These are phyloP conservation scores for Allium sativum DNA, from an alignment of 106 monocot species.

Conservation along the genomic window DNA sequence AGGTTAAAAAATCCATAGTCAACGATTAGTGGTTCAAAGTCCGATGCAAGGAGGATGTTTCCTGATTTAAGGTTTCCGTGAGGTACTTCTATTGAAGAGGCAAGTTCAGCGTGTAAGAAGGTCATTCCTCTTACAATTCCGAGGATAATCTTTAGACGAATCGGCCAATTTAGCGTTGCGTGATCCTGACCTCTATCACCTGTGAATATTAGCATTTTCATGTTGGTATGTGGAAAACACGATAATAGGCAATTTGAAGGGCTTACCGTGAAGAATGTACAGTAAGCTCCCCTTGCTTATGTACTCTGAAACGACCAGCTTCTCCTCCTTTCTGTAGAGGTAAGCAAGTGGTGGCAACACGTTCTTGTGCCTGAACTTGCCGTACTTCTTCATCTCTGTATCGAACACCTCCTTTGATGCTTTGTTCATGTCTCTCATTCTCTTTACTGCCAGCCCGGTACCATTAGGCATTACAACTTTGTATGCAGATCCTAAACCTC, in stretches of 20 bases:
- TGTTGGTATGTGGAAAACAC: not conserved
- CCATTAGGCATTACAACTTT: constrained; percentile 37
- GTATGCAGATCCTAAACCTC: constrained; percentile 63
- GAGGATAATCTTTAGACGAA: constrained; percentile 32
- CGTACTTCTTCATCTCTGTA: constrained; percentile 51
- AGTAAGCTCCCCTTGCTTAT: constrained; percentile 61
- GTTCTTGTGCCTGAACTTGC: constrained; percentile 53
- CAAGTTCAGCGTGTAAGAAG: constrained; percentile 37
- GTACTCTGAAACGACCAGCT: constrained; percentile 59
- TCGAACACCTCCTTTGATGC: constrained; percentile 46
- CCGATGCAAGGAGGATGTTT: constrained; percentile 33
- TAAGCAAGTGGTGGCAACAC: constrained; percentile 64
- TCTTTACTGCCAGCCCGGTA: constrained; percentile 49
- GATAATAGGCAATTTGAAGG: not conserved
- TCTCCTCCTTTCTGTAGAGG: constrained; percentile 66
- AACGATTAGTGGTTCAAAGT: constrained; percentile 27
- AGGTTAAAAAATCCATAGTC: constrained; percentile 21
- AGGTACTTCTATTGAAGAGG: constrained; percentile 18
- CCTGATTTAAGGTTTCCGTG: constrained; percentile 56
- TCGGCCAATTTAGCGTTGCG: constrained; percentile 36
- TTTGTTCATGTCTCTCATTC: constrained; percentile 61
- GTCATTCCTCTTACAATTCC: constrained; percentile 29
- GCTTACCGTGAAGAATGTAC: constrained; percentile 63
- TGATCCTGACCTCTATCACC: constrained; percentile 30
- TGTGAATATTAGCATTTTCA: not conserved